Evolutionary conservation across 108 stramenopile genomes (phyloP), one percentile per base, ranked within the genome.

Genomic region (Seminavis robusta): DNA sequence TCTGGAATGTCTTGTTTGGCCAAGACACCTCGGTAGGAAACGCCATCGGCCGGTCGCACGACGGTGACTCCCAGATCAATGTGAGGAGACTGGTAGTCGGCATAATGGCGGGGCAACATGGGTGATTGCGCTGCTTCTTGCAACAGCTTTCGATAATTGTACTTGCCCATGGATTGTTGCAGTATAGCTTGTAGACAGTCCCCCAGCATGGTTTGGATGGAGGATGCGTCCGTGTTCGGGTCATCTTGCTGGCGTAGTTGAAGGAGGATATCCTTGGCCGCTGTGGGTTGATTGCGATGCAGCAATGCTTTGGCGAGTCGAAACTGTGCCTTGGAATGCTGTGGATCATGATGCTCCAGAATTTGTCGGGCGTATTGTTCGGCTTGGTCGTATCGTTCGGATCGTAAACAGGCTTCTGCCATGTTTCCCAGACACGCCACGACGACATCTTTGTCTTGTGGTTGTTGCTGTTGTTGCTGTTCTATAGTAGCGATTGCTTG

Each of bases 361-460:
- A 67, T 48, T 24, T 33, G 36, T 4, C 25, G 9, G n/a, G 48
- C 33, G 17, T 51, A 28, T 26, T 33, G 19, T 9, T 31, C 38
- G 15, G 23, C 57, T 29, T 57, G 6, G 7, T 67, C 53, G 33
- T 57, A 52, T 8, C 15, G 47, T 26, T 29, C 19, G 13, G 13
- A 24, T 15, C 65, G 37, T 36, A 67, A 30, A 32, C 20, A 67
- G 9, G 34, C 57, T 23, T 49, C 57, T 7, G 65, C 56, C 13
- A 38, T 28, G 51, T 67, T 67, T 11, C 56, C 25, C 13, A 67
- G 47, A 52, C 65, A 67, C 0, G 37, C 11, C 37, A 67, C 50
- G n/a, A n/a, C n/a, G n/a, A n/a, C n/a, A n/a, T n/a, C n/a, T n/a
- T n/a, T n/a, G n/a, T n/a, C n/a, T n/a, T n/a, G n/a, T n/a, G n/a